Base-by-base conservation (phyloP, 2,329 filamentous ascomycete genomes). In the Phoma sp. region DNA sequence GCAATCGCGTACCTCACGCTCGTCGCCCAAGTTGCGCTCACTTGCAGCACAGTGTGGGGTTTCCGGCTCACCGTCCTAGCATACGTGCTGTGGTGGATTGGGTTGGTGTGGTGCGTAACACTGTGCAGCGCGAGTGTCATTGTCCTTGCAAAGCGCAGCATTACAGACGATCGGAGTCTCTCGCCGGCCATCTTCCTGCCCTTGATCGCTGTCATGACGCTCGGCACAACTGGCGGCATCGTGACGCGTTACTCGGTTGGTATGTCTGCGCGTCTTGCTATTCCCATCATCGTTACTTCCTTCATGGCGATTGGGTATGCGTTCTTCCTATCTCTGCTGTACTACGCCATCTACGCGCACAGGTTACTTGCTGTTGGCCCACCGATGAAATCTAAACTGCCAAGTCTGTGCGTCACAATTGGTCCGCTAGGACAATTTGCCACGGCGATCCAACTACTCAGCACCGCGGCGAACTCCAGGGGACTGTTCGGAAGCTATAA, bases 1-100 rank as follows among this genome's bases (percentile, higher is more conserved):
- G 81, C 82, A 57, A 74, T 90, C 56, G 68, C 92, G 29, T 85
- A 85, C 36, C 82, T 84, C 55, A 77, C 83, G 0, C 47, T 89
- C 90, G 76, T 90, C 86, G 25, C 90, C 91, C 76, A 85, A 87
- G 61, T 76, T 67, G 3, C 48, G 85, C 12, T 64, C 67, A 43
- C 90, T 90, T 78, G 24, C 68, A 81, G 46, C 91, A 91, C 73
- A 83, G 89, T 82, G 51, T 81, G 3, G 76, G 82, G 25, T 76
- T 92, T 19, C 88, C 82, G 80, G 76, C 89, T 68, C 77, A 91
- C 33, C 88, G 88, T 53, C 81, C 82, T 60, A 12, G 63, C 62
- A 35, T 68, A 57, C 41, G 62, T 63, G 24, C 54, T 62, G 22
- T 66, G 55, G 60, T 68, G 61, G 61, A 58, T 65, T 19, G 64